phyloP scores from a whole-genome alignment of 2,329 filamentous ascomycete species.

The Fusarium phyllophilum region DNA sequence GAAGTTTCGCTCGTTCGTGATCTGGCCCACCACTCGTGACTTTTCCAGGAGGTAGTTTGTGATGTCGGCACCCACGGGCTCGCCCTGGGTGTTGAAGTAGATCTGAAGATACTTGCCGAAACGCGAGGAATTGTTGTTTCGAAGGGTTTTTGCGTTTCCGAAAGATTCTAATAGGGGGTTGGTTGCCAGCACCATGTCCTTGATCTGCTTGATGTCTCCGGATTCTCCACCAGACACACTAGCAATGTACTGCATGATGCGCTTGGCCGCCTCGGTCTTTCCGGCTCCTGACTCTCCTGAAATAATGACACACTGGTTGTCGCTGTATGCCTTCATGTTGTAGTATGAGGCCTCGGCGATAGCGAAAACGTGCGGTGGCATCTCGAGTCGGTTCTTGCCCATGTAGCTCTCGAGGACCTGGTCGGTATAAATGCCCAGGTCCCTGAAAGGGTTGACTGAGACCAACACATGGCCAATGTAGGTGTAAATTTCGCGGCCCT shows the following conservation, averaged over 20 bases:
- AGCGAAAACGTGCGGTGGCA: conserved; percentile 95
- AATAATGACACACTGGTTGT: conserved; percentile 99
- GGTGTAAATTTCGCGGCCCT: conserved; percentile 98
- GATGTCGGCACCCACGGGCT: conserved; percentile 95
- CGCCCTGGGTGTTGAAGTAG: conserved; percentile 90
- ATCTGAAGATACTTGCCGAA: conserved; percentile 99
- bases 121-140: conserved; percentile 98
- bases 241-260: conserved; percentile 99
- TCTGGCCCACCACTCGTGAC: conserved; percentile 93
- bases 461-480: conserved; percentile 99
- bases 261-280: conserved; percentile 98
- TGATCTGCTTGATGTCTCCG: conserved; percentile 93
- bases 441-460: conserved; percentile 97
- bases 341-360: conserved; percentile 97
- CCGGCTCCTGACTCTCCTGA: conserved; percentile 97
- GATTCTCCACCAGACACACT: conserved; percentile 89
- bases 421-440: conserved; percentile 98
- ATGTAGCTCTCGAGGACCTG: conserved; percentile 91
- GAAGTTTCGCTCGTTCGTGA: conserved; percentile 95
- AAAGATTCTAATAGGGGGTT: conserved; percentile 98
- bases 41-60: conserved; percentile 98
- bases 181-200: conserved; percentile 99
- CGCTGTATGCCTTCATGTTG: conserved; percentile 99
- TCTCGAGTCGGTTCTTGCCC: conserved; percentile 96
- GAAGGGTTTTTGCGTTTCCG: conserved; percentile 95